Percentiles rank a stretch among this genome's conserved stretches.
These are phyloP conservation scores for Leccinum aurantiacum DNA, from an alignment of 768 basidiomycete species.

Conservation along the genomic window DNA sequence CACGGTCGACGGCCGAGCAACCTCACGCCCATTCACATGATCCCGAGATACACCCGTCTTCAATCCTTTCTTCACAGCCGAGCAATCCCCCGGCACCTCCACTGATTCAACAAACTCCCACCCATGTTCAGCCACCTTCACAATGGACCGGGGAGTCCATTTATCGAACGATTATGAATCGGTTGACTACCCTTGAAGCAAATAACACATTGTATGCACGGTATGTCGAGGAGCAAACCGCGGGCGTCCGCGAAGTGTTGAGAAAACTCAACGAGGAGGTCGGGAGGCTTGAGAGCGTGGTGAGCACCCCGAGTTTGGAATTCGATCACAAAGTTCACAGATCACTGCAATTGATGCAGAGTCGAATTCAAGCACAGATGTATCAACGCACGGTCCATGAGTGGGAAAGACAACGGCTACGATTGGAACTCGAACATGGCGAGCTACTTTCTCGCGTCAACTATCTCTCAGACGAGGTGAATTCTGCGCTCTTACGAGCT, in stretches of 20 bases:
- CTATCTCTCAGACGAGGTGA: slow-evolving; percentile 78
- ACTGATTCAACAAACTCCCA: slow-evolving; percentile 2
- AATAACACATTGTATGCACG: slow-evolving; percentile 82
- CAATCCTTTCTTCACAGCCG: slow-evolving; percentile 7
- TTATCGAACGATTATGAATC: slow-evolving; percentile 95
- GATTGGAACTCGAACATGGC: slow-evolving; percentile 68
- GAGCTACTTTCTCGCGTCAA: slow-evolving; percentile 71
- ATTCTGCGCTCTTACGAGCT: slow-evolving; percentile 1
- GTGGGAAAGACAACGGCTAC: slow-evolving; percentile 64
- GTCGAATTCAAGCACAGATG: slow-evolving; percentile 66
- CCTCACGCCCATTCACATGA: slow-evolving; percentile 3
- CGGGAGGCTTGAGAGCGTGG: slow-evolving; percentile 72
- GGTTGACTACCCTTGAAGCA: slow-evolving; percentile 77
- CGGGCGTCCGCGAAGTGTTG: slow-evolving; percentile 71
- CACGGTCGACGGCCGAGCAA: slow-evolving; percentile 3
- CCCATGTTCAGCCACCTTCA: slow-evolving; percentile 3
- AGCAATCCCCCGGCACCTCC: slow-evolving; percentile 4
- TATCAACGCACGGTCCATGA: slow-evolving; percentile 64
- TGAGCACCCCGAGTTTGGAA: slow-evolving; percentile 38
- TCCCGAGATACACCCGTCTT: slow-evolving; percentile 1
- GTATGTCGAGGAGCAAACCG: slow-evolving; percentile 89
- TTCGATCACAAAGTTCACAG: neutral
- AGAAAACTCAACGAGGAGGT: slow-evolving; percentile 75
- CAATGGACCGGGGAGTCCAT: slow-evolving; percentile 75
- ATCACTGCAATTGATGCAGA: slow-evolving; percentile 38